Conservation (phyloP, 73 alveolate species). For the Uronychia setigera region DNA sequence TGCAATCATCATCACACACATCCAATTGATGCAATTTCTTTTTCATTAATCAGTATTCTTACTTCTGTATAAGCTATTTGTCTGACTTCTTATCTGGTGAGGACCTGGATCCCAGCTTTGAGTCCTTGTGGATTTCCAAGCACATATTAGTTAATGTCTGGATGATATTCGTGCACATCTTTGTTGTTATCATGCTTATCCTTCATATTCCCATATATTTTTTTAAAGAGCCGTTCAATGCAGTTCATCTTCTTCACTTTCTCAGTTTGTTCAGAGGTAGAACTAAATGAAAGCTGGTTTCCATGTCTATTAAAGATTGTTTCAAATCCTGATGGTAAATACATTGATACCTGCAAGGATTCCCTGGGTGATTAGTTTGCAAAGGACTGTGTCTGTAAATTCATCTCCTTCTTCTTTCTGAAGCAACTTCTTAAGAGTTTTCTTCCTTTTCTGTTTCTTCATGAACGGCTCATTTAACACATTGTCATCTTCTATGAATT, state of each 20-base stretch:
- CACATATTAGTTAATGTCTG: background rate
- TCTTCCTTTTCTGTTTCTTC: too few species aligned
- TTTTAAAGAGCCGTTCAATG: background rate
- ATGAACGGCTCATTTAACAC: too few species aligned
- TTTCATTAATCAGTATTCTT: too few species aligned
- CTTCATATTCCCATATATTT: background rate
- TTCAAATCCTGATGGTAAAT: too few species aligned
- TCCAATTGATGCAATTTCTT: too few species aligned
- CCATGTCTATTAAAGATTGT: too few species aligned
- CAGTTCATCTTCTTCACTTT: background rate
- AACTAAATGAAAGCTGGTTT: too few species aligned
- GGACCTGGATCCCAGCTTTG: background rate
- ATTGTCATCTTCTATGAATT: background rate
- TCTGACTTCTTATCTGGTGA: background rate
- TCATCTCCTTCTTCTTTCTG: too few species aligned
- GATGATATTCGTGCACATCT: background rate
- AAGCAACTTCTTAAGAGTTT: too few species aligned
- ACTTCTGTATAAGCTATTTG: background rate
- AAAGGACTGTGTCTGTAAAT: too few species aligned
- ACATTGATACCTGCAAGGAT: slow-evolving; percentile 1
- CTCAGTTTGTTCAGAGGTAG: too few species aligned
- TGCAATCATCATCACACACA: background rate
- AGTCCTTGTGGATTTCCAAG: background rate
- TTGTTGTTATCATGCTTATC: background rate
- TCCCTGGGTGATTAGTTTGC: background rate